phyloP scores from a whole-genome alignment of 148 eudicot species.

The Rhododendron williamsianum region DNA sequence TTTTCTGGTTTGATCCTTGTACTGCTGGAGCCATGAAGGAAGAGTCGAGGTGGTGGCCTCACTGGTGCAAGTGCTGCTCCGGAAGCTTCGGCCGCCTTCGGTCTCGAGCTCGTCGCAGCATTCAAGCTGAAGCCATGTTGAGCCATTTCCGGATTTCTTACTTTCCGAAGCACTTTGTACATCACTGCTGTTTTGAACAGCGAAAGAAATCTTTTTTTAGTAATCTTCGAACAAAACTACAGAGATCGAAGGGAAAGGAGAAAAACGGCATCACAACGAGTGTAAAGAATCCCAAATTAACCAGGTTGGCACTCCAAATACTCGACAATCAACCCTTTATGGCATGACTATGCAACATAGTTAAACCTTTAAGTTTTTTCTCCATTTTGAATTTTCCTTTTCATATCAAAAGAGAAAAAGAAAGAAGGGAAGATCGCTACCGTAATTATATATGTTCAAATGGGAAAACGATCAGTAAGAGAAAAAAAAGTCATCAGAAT shows the following conservation, averaged over 20 bases:
- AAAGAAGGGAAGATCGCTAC: background rate
- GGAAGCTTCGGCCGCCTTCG: constrained; percentile 20
- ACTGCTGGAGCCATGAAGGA: constrained; percentile 80
- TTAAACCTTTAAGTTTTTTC: background rate
- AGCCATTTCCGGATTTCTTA: constrained; percentile 30
- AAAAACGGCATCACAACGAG: too few relatives aligned
- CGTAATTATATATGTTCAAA: background rate
- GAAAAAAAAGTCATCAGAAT: background rate
- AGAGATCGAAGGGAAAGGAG: too few relatives aligned
- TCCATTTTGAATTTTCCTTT: background rate
- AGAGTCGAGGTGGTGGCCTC: constrained; percentile 53
- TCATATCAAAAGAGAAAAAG: background rate
- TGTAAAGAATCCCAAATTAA: too few relatives aligned
- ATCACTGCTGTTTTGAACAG: constrained; percentile 30
- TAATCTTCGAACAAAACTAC: too few relatives aligned
- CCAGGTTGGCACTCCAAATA: too few relatives aligned
- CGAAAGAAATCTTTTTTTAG: too few relatives aligned
- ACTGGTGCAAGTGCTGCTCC: constrained; percentile 27
- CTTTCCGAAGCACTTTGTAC: constrained; percentile 25
- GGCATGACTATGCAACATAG: background rate
- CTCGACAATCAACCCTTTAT: too few relatives aligned
- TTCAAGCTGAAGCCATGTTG: constrained; percentile 30
- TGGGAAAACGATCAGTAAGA: background rate
- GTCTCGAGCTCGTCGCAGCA: constrained; percentile 25
- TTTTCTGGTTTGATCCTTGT: constrained; percentile 50